These are phyloP conservation scores for Rubroshorea leprosula DNA, from an alignment of 345 rosid genomes.

Conservation along the genomic window DNA sequence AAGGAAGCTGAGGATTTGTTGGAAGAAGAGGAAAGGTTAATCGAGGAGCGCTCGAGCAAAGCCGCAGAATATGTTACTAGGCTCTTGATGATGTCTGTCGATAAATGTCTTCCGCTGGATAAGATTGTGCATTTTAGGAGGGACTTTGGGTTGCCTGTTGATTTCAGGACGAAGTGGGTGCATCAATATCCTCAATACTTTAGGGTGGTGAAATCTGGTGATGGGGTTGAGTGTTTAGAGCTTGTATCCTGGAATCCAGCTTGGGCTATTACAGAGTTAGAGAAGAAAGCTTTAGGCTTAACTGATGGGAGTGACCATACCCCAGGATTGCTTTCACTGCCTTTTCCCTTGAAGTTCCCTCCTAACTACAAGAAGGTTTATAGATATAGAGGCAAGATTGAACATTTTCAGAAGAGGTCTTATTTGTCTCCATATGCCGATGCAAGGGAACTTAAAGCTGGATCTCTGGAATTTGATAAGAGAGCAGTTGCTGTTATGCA, in stretches of 20 bases:
- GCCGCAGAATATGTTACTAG: constrained; percentile 75
- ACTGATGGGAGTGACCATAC: constrained; percentile 30
- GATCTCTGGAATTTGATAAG: constrained; percentile 82
- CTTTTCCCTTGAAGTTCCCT: constrained; percentile 81
- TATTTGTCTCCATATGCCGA: constrained; percentile 86
- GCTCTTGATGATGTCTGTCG: constrained; percentile 66
- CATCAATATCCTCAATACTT: constrained; percentile 62
- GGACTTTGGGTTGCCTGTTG: constrained; percentile 61
- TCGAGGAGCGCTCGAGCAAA: constrained; percentile 48
- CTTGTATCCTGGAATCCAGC: constrained; percentile 73
- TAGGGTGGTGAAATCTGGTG: constrained; percentile 38
- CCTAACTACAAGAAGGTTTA: constrained; percentile 65
- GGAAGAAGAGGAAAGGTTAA: constrained; percentile 23
- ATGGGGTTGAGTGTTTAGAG: constrained; percentile 53
- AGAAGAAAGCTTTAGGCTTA: constrained; percentile 50
- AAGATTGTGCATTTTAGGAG: constrained; percentile 60
- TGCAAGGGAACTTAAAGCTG: constrained; percentile 59
- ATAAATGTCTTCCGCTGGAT: constrained; percentile 49
- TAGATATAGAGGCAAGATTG: constrained; percentile 23
- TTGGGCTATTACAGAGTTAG: constrained; percentile 81
- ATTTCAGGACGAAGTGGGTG: constrained; percentile 69
- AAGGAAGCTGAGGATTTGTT: constrained; percentile 16
- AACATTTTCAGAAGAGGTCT: constrained; percentile 72
- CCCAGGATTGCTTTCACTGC: constrained; percentile 66
- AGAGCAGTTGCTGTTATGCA: constrained; percentile 89